Base-by-base conservation (phyloP, 371 early-diverging fungal species). In the Furculomyces boomerangus region DNA sequence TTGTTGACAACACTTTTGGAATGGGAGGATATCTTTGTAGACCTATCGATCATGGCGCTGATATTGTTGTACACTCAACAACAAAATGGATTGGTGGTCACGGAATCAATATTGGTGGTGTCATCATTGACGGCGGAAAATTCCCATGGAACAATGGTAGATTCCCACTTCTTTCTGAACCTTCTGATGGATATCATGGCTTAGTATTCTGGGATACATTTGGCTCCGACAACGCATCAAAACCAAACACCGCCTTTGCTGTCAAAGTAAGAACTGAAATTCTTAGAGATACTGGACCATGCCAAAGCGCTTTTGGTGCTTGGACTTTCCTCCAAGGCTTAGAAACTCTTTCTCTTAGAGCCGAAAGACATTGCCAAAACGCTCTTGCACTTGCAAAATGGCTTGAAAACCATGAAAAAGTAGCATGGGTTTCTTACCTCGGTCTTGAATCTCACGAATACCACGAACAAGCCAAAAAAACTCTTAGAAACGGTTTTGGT, bases 21-120 rank as follows among this genome's bases (percentile, higher is more conserved):
- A 82, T 84, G 55, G 90, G 85, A 49, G 92, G 90, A n/a, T 90
- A 84, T 67, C 70, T 90, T 37, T 71, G 74, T 30, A 76, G 72
- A 14, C 93, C 93, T 18, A 80, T 92, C 58, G 81, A 84, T 20
- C 80, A 88, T 64, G 90, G 90, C 53, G 93, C 93, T 24, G 90
- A 92, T 68, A 89, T 92, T 62, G 80, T 92, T 48, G 80, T 86
- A 18, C 83, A 83, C 50, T 86, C 86, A 31, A 84, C 91, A 14
- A 91, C 90, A 30, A 90, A 90, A 70, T 92, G 92, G 90, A 83
- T 86, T 48, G 83, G 83, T 56, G 85, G 86, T 16, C 86, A 85
- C 58, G 86, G 83, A 29, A 83, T 80, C 3, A 84, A 86, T 25
- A 80, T 92, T 57, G 91, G 90, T 55, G 85, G 92, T 47, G 80